phyloP scores from a whole-genome alignment of 345 rosid species.

The Citrus australasica region DNA sequence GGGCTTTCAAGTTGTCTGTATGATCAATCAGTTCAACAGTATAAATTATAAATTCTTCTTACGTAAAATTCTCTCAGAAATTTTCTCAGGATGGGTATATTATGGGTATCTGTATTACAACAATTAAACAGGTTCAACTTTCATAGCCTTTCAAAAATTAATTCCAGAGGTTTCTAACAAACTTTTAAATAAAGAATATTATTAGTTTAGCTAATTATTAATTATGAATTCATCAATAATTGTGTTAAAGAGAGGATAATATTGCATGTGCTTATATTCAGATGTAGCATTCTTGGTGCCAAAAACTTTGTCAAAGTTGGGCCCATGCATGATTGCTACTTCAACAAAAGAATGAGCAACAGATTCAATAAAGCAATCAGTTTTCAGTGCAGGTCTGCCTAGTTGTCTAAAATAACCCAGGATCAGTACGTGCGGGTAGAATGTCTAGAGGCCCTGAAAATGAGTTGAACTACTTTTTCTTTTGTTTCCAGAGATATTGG shows the following conservation, averaged over 20 bases:
- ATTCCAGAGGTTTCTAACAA: background rate
- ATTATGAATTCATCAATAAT: background rate
- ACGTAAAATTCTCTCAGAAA: background rate
- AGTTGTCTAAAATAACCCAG: background rate
- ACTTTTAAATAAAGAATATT: background rate
- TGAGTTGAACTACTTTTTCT: background rate
- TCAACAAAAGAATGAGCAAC: background rate
- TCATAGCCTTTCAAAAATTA: slow-evolving; percentile 1
- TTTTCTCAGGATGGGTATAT: background rate
- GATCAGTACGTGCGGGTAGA: background rate
- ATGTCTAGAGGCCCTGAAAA: background rate
- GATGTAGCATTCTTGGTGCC: background rate
- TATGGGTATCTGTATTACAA: background rate
- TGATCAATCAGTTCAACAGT: background rate
- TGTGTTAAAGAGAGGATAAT: background rate
- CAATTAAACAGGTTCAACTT: background rate
- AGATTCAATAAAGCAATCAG: background rate
- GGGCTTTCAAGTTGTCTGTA: background rate
- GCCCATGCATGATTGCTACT: background rate
- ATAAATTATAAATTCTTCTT: background rate
- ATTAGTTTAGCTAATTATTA: background rate
- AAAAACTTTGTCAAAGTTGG: background rate
- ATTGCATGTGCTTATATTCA: background rate
- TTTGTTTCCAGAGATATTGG: background rate
- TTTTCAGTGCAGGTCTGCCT: background rate